Base-by-base conservation (phyloP, 2,329 filamentous ascomycete species). In the Lachnellula cervina region DNA sequence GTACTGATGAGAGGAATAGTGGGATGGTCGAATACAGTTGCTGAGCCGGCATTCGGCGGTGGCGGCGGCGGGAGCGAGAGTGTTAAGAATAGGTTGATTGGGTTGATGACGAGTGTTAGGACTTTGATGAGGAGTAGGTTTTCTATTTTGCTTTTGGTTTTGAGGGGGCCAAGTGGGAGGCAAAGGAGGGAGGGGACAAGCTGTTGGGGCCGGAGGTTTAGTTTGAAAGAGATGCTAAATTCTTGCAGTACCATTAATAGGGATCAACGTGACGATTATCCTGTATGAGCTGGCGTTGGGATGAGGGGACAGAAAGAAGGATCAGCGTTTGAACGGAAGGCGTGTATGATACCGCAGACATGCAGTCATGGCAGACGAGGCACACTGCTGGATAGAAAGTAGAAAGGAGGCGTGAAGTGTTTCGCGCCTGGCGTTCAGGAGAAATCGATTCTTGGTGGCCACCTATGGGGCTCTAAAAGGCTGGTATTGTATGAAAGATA, bases 121-220 rank as follows among this genome's bases (percentile, higher is more conserved):
- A 96, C 90, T 56, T 77, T 97, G 53, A 96, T 96, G 90, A 83
- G 93, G 77, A 91, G 92, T 97, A 81, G 57, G 86, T 82, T 45
- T 35, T 34, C 17, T 17, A 35, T 37, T 52, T 23, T 43, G 34
- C 34, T 17, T 16, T 21, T 8, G 51, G 50, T 16, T 23, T 21
- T 8, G 34, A 42, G 21, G 11, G 28, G 23, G 25, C 16, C 16
- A 43, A 32, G 23, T 9, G 45, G 28, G 37, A 8, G 34, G 43
- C 11, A 51, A 37, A 23, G 25, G 16, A 34, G 32, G 40, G 13
- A n/a, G 25, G 19, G 25, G 48, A 58, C 34, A 52, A 16, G 48
- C 42, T 51, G 25, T 46, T 52, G 49, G 37, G 46, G 51, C 16
- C 8, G 14, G 40, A 40, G 32, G 53, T 25, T 57, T 35, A 56